Conservation (phyloP, 2,329 filamentous ascomycete genomes). For the Fusarium subglutinans region DNA sequence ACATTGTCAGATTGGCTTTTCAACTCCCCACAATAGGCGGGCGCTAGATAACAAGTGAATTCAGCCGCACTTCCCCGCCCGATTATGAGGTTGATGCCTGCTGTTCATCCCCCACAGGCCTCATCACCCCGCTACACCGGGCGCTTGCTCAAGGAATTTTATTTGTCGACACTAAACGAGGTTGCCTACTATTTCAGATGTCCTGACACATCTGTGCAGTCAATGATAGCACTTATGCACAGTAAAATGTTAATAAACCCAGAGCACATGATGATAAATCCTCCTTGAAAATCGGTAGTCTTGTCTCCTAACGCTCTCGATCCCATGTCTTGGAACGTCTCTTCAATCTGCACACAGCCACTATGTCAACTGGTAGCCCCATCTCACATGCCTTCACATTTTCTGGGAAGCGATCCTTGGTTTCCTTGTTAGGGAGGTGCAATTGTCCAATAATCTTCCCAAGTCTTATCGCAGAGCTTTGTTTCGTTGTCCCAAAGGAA, state of each 20-base stretch:
- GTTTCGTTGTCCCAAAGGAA: not conserved
- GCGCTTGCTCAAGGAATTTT: too few species aligned
- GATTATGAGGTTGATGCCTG: not conserved
- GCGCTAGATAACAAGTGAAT: not conserved
- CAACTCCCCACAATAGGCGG: not conserved
- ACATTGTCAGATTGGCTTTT: not conserved
- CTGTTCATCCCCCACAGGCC: not conserved
- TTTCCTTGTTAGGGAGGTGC: fast-evolving
- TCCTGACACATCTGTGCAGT: not conserved
- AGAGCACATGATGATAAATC: conserved; percentile 4
- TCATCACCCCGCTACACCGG: too few species aligned
- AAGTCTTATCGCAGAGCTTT: not conserved
- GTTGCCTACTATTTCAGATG: not conserved
- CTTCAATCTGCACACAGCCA: not conserved
- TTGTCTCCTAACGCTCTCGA: not conserved
- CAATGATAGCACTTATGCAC: not conserved
- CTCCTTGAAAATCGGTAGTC: not conserved
- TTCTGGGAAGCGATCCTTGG: fast-evolving
- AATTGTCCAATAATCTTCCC: not conserved
- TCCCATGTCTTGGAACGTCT: not conserved
- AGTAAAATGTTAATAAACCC: not conserved
- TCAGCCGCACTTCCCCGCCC: not conserved
- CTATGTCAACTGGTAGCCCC: not conserved
- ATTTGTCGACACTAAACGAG: not conserved
- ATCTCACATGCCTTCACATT: not conserved